Evolutionary conservation across 495 filamentous ascomycete genomes (phyloP), one percentile per base, ranked within the genome.

Genomic region (Penicillium turbatum): DNA sequence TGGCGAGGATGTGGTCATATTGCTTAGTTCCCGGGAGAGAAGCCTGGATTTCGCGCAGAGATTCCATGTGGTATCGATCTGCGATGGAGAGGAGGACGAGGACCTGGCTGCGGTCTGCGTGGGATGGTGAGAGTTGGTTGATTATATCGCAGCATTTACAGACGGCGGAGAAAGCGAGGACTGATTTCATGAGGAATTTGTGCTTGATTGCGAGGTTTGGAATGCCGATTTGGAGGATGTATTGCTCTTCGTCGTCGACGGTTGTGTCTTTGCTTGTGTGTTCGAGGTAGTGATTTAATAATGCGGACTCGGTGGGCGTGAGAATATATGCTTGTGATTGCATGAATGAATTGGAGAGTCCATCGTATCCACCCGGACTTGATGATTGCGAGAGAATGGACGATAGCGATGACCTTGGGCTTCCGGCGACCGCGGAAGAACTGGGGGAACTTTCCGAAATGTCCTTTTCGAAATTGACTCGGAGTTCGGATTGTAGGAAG

Each of bases 111-210:
- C 44, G 44, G 16, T 21, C 19, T 47, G 4, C 29, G 8, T 2
- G 10, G 5, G 26, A 39, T 39, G 39, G 15, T 16, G 35, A 27
- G 0, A n/a, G 1, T 35, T 46, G 59, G 53, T 52, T 62, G 40
- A 71, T 67, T 5, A 75, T 63, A 41, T 76, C 69, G 37, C 62
- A 60, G 45, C 65, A 72, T 40, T 67, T 69, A 61, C 72, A 76
- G 26, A 69, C 56, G 36, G 69, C 72, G 3, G 72, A 65, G 38
- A 76, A 48, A 6, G 71, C 69, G 16, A 75, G 59, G 27, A 75
- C 58, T 0, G 73, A 76, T 21, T 59, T 63, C 72, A 76, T 73
- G 5, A 76, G 68, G 6, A 60, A 57, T 26, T 63, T 66, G 63
- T 70, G 65, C 21, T 68, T 58, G 53, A 69, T 71, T 2, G 72